Base-by-base conservation (phyloP, 768 basidiomycete genomes). In the Tephrocybe sp. region DNA sequence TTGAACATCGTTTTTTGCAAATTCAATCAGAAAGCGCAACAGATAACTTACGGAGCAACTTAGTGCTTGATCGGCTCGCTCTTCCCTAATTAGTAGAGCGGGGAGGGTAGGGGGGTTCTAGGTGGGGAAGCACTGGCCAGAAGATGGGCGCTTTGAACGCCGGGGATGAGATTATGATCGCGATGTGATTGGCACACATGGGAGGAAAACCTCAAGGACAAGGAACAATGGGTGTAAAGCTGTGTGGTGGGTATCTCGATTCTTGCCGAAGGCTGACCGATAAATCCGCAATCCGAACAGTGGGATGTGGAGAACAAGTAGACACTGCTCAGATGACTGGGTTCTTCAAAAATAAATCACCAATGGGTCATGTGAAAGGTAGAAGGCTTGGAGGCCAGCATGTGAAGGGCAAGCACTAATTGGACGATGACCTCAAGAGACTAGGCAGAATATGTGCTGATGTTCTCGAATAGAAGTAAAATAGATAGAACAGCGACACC, bases 1-100 rank as follows among this genome's bases (percentile, higher is more conserved):
- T n/a, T 12, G 34, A 36, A n/a, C 34, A 28, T 4, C 37, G 23
- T 18, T n/a, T 43, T 39, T 21, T 20, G 28, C 32, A 33, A 41
- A 17, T 40, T 40, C 43, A 30, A 52, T 52, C 47, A 53, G 49
- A 56, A 45, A 37, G 32, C 17, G n/a, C n/a, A n/a, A n/a, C n/a
- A n/a, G n/a, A n/a, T n/a, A n/a, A n/a, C n/a, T n/a, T n/a, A n/a
- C n/a, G n/a, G n/a, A n/a, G n/a, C n/a, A n/a, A n/a, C n/a, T n/a
- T n/a, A n/a, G n/a, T n/a, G n/a, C n/a, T n/a, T n/a, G n/a, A n/a
- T 11, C 6, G 28, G 28, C 28, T 30, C 28, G 11, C 28, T 34
- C 18, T 14, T 17, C 30, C 45, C 32, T 20, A 46, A 51, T n/a
- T n/a, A n/a, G n/a, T 32, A 25, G 36, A 54, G 26, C 45, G 39